Conservation (phyloP, 192 early-diverging fungal genomes). For the Coemansia sp. region DNA sequence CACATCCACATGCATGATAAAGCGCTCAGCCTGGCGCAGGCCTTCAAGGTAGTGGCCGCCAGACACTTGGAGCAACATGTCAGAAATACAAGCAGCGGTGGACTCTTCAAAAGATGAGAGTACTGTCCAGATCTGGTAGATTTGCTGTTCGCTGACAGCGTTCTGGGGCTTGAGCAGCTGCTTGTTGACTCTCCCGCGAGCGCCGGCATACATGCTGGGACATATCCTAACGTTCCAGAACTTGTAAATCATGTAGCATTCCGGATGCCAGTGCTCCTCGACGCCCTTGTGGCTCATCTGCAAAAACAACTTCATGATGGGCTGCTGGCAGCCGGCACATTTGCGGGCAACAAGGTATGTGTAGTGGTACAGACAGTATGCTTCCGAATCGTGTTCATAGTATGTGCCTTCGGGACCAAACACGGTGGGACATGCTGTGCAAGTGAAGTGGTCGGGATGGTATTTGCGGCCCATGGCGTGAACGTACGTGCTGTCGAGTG, state of each 20-base stretch:
- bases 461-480: slow-evolving; percentile 91
- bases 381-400: slow-evolving; percentile 89
- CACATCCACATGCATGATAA: slow-evolving; percentile 90
- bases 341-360: slow-evolving; percentile 83
- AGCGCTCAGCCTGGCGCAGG: slow-evolving; percentile 75
- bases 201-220: slow-evolving; percentile 48
- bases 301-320: slow-evolving; percentile 95
- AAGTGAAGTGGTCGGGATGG: slow-evolving; percentile 97
- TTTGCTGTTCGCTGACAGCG: slow-evolving; percentile 74
- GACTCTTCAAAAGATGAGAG: slow-evolving; percentile 96
- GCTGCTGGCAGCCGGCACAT: slow-evolving; percentile 94
- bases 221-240: slow-evolving; percentile 55
- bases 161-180: slow-evolving; percentile 47
- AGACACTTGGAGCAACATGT: slow-evolving; percentile 90
- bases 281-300: slow-evolving; percentile 77
- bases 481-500: slow-evolving; percentile 88
- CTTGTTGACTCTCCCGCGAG: slow-evolving; percentile 44
- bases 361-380: slow-evolving; percentile 96
- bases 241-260: slow-evolving; percentile 99
- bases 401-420: slow-evolving; percentile 96
- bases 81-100: slow-evolving; percentile 90
- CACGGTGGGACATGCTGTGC: slow-evolving; percentile 83
- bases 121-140: slow-evolving; percentile 85
- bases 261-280: slow-evolving; percentile 96
- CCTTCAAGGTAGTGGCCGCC: slow-evolving; percentile 80